These are phyloP conservation scores for Lactuca sativa DNA, from an alignment of 129 eudicot species.

Conservation along the genomic window DNA sequence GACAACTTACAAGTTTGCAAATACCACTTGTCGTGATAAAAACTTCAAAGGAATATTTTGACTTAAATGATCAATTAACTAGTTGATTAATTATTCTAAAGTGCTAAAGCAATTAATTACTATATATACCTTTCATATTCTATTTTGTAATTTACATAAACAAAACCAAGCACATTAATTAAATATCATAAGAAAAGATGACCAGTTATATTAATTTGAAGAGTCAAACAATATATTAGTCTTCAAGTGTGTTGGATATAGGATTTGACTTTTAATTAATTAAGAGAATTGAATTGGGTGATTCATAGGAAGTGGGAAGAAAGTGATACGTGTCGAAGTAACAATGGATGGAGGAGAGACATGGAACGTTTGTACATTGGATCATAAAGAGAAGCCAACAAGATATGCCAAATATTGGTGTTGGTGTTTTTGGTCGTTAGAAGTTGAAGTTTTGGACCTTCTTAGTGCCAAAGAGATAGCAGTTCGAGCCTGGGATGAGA, in stretches of 20 bases:
- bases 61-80: not conserved
- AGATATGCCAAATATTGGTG: slow-evolving; percentile 93
- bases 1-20: slow-evolving; percentile 16
- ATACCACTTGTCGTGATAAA: slow-evolving; percentile 12
- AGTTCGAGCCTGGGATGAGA: slow-evolving; percentile 94
- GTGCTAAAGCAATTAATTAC: not conserved
- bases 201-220: not conserved
- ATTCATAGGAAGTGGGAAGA: slow-evolving; percentile 81
- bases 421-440: slow-evolving; percentile 97
- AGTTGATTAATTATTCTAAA: not conserved
- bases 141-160: not conserved
- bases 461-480: slow-evolving; percentile 86
- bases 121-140: no score
- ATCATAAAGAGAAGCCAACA: slow-evolving; percentile 74
- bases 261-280: not conserved
- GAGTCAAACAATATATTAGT: not conserved
- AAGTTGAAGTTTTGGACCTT: slow-evolving; percentile 84
- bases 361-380: slow-evolving; percentile 64
- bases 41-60: not conserved
- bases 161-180: not conserved
- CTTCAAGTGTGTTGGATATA: not conserved
- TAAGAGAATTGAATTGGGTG: not conserved
- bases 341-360: slow-evolving; percentile 95
- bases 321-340: slow-evolving; percentile 91
- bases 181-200: not conserved